Conservation (phyloP, 2,329 filamentous ascomycete genomes). For the Claviceps quebecensis region DNA sequence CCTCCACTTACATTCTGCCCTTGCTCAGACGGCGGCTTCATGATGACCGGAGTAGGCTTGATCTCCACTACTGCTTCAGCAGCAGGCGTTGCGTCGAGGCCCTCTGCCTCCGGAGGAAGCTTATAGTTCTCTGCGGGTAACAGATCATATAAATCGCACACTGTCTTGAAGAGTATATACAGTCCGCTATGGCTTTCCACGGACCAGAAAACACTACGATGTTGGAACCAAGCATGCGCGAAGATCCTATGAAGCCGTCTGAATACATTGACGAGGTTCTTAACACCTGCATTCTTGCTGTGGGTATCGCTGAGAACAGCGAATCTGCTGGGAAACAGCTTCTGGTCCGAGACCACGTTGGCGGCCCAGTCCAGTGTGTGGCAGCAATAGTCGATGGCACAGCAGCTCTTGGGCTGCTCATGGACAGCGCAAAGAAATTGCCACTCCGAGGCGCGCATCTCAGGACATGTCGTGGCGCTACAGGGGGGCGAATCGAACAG, state of each 20-base stretch:
- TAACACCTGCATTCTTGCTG: slow-evolving; percentile 51
- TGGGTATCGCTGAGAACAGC: slow-evolving; percentile 40
- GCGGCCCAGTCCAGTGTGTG: slow-evolving; percentile 97
- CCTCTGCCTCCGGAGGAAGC: slow-evolving; percentile 83
- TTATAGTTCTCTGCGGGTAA: slow-evolving; percentile 93
- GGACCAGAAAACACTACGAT: slow-evolving; percentile 87
- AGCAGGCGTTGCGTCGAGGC: slow-evolving; percentile 41
- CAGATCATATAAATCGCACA: slow-evolving; percentile 82
- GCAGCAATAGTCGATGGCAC: slow-evolving; percentile 97
- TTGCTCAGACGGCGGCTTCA: slow-evolving; percentile 20
- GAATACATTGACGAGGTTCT: slow-evolving; percentile 90
- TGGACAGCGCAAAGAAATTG: slow-evolving; percentile 97
- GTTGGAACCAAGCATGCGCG: slow-evolving; percentile 97
- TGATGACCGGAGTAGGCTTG: slow-evolving; percentile 20
- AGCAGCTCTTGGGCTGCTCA: slow-evolving; percentile 91
- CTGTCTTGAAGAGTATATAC: slow-evolving; percentile 93
- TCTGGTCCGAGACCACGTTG: slow-evolving; percentile 83
- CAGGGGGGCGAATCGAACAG: slow-evolving; percentile 85
- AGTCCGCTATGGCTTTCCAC: slow-evolving; percentile 83
- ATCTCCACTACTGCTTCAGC: slow-evolving; percentile 29
- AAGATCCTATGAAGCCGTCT: slow-evolving; percentile 90
- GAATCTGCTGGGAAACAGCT: slow-evolving; percentile 85
- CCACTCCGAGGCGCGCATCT: slow-evolving; percentile 98
- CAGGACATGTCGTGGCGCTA: slow-evolving; percentile 77
- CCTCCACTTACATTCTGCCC: slow-evolving; percentile 11